phyloP scores from a whole-genome alignment of 768 basidiomycete genomes.

The Trametes gibbosa region DNA sequence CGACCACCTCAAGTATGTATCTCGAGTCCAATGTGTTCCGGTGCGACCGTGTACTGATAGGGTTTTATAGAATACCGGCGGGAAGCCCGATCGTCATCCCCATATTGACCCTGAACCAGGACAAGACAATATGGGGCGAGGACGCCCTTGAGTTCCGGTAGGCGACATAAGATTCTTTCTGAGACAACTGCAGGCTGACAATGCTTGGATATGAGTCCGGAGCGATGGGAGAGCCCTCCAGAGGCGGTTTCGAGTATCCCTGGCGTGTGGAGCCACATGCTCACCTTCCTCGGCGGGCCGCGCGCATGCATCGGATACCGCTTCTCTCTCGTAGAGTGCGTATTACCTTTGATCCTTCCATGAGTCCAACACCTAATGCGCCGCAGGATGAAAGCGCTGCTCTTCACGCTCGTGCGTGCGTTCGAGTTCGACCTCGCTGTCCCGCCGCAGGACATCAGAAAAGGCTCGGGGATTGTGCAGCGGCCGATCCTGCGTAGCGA shows the following conservation, averaged over 20 bases:
- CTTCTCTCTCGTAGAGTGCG: constrained; percentile 60
- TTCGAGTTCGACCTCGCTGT: constrained; percentile 33
- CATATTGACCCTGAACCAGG: constrained; percentile 50
- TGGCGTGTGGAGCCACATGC: constrained; percentile 56
- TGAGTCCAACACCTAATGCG: no score
- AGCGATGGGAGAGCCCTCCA: constrained; percentile 38
- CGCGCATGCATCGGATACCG: constrained; percentile 66
- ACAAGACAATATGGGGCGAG: constrained; percentile 55
- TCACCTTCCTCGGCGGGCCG: constrained; percentile 67
- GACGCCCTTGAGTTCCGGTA: constrained; percentile 60
- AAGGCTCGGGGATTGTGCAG: constrained; percentile 20
- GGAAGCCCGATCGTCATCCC: constrained; percentile 43
- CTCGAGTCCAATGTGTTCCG: no score
- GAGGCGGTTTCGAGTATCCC: constrained; percentile 46
- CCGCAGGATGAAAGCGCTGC: constrained; percentile 32
- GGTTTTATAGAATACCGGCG: constrained; percentile 19
- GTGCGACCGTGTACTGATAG: neutral
- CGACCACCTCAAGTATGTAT: constrained; percentile 29
- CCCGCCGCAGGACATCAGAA: constrained; percentile 22
- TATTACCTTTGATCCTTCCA: constrained; percentile 1
- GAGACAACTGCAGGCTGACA: neutral
- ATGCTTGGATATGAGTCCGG: neutral
- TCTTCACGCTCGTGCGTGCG: constrained; percentile 32
- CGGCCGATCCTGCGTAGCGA: constrained; percentile 24
- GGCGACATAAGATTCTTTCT: neutral